phyloP scores from a whole-genome alignment of 2,329 filamentous ascomycete genomes.

The Xylariaceae sp. region DNA sequence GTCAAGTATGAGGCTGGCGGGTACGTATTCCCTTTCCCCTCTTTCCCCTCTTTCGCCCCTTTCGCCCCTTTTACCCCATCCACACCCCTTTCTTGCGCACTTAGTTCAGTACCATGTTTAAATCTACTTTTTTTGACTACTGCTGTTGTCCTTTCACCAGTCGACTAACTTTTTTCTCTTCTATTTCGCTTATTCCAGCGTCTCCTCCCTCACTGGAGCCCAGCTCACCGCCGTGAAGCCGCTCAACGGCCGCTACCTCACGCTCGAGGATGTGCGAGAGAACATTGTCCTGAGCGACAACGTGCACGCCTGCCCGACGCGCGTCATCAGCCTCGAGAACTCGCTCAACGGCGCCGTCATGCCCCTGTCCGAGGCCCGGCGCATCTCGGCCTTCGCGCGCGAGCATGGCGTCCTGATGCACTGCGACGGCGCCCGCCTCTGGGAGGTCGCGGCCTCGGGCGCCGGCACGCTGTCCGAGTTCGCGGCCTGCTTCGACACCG shows the following conservation, averaged over 20 bases:
- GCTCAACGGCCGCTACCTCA: constrained; percentile 36
- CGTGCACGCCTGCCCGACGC: constrained; percentile 37
- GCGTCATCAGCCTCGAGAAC: constrained; percentile 39
- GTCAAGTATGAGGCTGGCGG: constrained; percentile 52
- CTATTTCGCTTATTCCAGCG: too few relatives aligned
- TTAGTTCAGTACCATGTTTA: not conserved
- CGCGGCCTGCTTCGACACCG: constrained; percentile 42
- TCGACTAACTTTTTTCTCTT: too few relatives aligned
- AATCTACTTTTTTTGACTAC: too few relatives aligned
- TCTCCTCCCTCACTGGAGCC: constrained; percentile 60
- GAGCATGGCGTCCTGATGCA: constrained; percentile 39
- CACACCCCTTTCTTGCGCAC: not conserved
- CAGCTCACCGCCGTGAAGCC: constrained; percentile 45
- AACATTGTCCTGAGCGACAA: constrained; percentile 37
- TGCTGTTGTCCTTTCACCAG: too few relatives aligned
- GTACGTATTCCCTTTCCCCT: too few relatives aligned
- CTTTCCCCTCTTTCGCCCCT: too few relatives aligned
- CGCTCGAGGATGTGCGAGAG: constrained; percentile 36
- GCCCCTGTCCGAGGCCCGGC: constrained; percentile 30
- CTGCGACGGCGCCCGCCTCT: constrained; percentile 48
- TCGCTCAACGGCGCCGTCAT: constrained; percentile 34
- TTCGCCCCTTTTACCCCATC: not conserved
- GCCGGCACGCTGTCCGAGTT: constrained; percentile 38
- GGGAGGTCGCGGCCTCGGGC: constrained; percentile 44
- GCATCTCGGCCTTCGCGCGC: constrained; percentile 31